Evolutionary conservation across 2,329 filamentous ascomycete genomes (phyloP).

Genomic region (Arachnomyces sp.): DNA sequence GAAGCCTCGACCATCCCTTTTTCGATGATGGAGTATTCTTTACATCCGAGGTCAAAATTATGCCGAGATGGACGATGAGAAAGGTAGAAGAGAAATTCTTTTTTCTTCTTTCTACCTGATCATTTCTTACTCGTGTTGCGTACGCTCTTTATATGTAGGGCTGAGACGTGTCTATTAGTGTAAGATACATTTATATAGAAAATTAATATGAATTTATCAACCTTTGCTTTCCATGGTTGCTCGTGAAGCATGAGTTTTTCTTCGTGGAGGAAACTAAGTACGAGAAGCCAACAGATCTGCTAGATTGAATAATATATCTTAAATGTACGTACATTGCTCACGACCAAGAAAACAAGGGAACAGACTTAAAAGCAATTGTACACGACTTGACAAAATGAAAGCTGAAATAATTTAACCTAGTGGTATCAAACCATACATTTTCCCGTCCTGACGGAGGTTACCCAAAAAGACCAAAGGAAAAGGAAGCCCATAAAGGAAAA

Average conservation of each 20-base stretch:
- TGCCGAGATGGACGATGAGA: constrained; percentile 26
- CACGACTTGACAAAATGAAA: background rate
- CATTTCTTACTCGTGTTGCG: constrained; percentile 37
- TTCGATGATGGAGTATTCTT: constrained; percentile 22
- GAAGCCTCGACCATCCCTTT: constrained; percentile 37
- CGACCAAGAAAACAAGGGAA: too few relatives aligned
- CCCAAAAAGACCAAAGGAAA: constrained; percentile 1
- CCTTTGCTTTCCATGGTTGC: too few relatives aligned
- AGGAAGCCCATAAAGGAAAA: too few relatives aligned
- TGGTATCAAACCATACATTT: constrained; percentile 5
- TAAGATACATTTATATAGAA: constrained; percentile 31
- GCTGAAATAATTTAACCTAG: background rate
- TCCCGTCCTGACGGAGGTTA: constrained; percentile 1
- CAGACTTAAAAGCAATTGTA: too few relatives aligned
- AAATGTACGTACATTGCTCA: too few relatives aligned
- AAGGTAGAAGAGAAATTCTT: constrained; percentile 14
- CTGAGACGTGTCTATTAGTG: constrained; percentile 37
- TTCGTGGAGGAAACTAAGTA: too few relatives aligned
- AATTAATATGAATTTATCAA: background rate
- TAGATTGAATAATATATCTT: background rate
- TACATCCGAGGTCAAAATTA: constrained; percentile 37
- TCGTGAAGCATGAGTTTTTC: too few relatives aligned
- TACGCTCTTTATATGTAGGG: constrained; percentile 27
- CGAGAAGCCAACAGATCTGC: too few relatives aligned
- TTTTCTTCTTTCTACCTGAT: constrained; percentile 16